Conservation (phyloP, 805 yeast genomes). For the Myxozyma lipomycoides region DNA sequence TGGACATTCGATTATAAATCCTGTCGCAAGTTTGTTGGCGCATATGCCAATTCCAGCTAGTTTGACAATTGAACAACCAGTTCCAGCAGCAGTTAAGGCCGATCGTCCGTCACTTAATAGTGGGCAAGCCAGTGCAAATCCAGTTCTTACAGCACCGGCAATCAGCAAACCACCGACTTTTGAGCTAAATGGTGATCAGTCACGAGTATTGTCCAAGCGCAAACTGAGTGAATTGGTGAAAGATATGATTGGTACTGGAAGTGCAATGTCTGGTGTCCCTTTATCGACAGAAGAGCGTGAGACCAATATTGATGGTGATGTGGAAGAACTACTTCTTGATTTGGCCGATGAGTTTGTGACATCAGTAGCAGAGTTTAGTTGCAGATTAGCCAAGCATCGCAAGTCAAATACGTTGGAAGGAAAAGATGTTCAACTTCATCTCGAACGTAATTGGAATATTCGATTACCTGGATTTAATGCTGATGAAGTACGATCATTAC, state of each 20-base stretch:
- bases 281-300: conserved; percentile 69
- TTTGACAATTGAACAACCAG: conserved; percentile 61
- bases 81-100: conserved; percentile 61
- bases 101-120: conserved; percentile 80
- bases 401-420: conserved; percentile 82
- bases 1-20: conserved; percentile 39
- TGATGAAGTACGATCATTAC: conserved; percentile 71
- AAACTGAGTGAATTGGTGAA: conserved; percentile 81
- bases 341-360: conserved; percentile 93
- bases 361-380: conserved; percentile 87
- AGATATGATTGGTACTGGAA: conserved; percentile 50
- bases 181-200: conserved; percentile 53
- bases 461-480: conserved; percentile 89
- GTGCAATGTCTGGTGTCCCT: neutral
- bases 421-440: conserved; percentile 83
- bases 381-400: conserved; percentile 91
- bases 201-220: conserved; percentile 77
- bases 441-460: conserved; percentile 91
- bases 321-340: conserved; percentile 84
- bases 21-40: conserved; percentile 31
- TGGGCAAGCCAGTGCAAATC: conserved; percentile 69
- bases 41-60: conserved; percentile 55
- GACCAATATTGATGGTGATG: conserved; percentile 89
- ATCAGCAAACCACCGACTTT: conserved; percentile 70
- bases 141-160: conserved; percentile 74